phyloP scores from a whole-genome alignment of 495 filamentous ascomycete genomes.

The Penicillium canariense region DNA sequence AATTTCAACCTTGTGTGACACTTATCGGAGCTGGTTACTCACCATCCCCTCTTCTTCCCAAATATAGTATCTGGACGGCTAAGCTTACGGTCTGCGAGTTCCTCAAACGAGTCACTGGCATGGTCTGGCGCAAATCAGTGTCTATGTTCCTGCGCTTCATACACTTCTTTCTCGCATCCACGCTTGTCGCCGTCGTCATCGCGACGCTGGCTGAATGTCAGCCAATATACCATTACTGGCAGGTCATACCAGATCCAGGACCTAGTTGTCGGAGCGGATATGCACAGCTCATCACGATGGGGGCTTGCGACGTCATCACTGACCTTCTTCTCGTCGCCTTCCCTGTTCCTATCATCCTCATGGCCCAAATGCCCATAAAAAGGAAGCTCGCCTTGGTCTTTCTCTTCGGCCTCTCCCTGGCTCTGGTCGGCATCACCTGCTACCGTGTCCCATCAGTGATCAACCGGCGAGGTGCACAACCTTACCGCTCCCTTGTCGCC shows the following conservation, averaged over 20 bases:
- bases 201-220: conserved; percentile 82
- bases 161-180: conserved; percentile 68
- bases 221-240: conserved; percentile 85
- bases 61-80: conserved; percentile 79
- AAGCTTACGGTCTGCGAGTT: conserved; percentile 91
- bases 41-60: not conserved
- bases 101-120: conserved; percentile 69
- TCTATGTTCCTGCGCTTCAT: conserved; percentile 64
- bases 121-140: conserved; percentile 70
- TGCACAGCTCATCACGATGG: conserved; percentile 85
- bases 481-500: conserved; percentile 72
- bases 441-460: conserved; percentile 77
- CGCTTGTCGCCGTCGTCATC: conserved; percentile 76
- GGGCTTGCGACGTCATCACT: conserved; percentile 77
- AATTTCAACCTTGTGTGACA: not conserved
- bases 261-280: conserved; percentile 79
- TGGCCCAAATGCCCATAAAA: conserved; percentile 64
- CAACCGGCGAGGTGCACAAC: conserved; percentile 58
- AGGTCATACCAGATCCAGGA: conserved; percentile 85
- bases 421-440: conserved; percentile 69
- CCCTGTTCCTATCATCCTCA: conserved; percentile 81
- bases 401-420: conserved; percentile 78
- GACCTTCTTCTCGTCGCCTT: conserved; percentile 85
- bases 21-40: not conserved
- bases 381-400: conserved; percentile 64